Base-by-base conservation (phyloP, 1,284 basidiomycete species). In the Cryptococcus sp. region DNA sequence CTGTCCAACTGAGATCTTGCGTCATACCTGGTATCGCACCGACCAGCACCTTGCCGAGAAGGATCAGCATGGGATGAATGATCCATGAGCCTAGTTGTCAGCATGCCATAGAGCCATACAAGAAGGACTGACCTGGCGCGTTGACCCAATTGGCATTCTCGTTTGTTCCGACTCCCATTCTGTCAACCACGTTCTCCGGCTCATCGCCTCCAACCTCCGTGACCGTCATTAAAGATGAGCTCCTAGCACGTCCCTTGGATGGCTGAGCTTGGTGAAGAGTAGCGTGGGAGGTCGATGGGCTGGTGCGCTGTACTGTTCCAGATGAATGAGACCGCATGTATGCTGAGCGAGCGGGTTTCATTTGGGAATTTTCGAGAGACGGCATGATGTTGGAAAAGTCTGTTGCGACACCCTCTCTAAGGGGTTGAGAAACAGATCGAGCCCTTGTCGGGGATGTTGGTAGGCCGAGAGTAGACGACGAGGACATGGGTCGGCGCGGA, bases 141-240 rank as follows among this genome's bases (percentile, higher is more conserved):
- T 99, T 97, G 67, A 98, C 96, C 94, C 94, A 99, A 67, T 92
- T 86, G 9, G 91, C 92, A 73, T 99, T 99, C 64, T 90, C 83
- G 72, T 98, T 97, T 48, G 83, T 81, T 63, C 88, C 91, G 41
- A 85, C 83, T 57, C 84, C 85, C 61, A 88, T 82, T 76, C 93
- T 63, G 55, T 75, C 91, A 19, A 89, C 81, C 4, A 85, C 78
- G 62, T 88, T 86, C 66, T 92, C 88, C 44, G 84, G 79, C 18
- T 84, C 83, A 59, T 85, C 81, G 62, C 85, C 85, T 36, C 85
- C 87, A 50, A 93, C 84, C 66, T 90, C 82, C 69, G 92, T 90
- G 48, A 94, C 88, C 65, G 91, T 91, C 72, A 93, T 84, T 59
- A 92, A 79, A 72, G 87, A 90, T 49, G 80, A 82, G 56, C 86